Evolutionary conservation across 73 alveolate species (phyloP).

Genomic region (Durusdinium trenchii): DNA sequence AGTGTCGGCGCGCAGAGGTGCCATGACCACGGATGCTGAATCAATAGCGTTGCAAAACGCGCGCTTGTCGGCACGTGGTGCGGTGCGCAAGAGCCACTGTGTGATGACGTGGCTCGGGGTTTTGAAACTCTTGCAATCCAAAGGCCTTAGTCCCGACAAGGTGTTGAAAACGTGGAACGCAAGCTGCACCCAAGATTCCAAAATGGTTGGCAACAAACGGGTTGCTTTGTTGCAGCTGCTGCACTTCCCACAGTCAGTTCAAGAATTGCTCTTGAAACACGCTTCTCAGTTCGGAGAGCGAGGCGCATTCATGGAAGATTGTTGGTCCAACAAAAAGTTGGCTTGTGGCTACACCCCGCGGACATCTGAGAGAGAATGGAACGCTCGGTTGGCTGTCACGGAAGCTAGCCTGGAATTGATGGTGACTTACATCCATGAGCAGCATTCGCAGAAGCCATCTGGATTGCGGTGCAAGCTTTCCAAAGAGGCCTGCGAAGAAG

Average conservation of each 20-base stretch:
- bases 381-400: not conserved
- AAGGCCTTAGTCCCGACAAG: not conserved
- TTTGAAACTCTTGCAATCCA: not conserved
- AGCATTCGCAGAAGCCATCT: not conserved
- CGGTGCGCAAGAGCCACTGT: not conserved
- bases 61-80: not conserved
- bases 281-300: not conserved
- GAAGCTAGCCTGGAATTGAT: not conserved
- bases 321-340: not conserved
- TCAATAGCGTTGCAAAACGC: slow-evolving; percentile 23
- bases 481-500: not conserved
- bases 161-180: not conserved
- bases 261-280: not conserved
- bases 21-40: not conserved
- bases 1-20: not conserved
- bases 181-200: not conserved
- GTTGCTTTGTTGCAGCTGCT: not conserved
- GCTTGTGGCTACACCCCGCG: not conserved
- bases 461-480: not conserved
- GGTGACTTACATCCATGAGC: not conserved
- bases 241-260: not conserved
- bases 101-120: slow-evolving; percentile 10
- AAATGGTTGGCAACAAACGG: not conserved
- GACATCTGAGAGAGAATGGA: not conserved
- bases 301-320: not conserved